Evolutionary conservation across 148 eudicot genomes (phyloP), one percentile per base, ranked within the genome.

Genomic region (Rhododendron griersonianum): DNA sequence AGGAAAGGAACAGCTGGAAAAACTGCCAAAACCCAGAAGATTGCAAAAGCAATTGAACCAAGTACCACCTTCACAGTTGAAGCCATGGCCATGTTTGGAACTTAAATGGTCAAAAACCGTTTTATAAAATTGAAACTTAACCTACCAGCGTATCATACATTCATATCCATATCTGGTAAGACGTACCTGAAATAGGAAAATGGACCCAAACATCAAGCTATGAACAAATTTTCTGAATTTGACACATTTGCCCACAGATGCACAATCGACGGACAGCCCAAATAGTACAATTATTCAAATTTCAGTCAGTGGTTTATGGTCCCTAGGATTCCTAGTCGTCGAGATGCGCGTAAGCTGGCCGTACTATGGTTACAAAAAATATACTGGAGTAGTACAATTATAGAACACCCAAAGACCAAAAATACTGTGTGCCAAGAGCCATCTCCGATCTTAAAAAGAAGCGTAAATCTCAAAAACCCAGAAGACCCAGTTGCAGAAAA

Each of bases 21-120:
- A 69, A 95, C 99, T n/a, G 98, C 98, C 65, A 95, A 77, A 41
- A 96, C 89, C 99, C 98, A 96, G 89, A 96, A 96, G 50, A 94
- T 45, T 35, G 90, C 94, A 86, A 96, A 96, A 73, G 99, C 95
- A 50, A 90, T 78, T 28, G 93, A 94, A 10, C 99, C 98, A 81
- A 96, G 87, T 87, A 93, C 87, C 89, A 95, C 88, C 87, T 93
- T 92, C 19, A 86, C 89, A 37, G 96, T 92, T n/a, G 95, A 84
- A 83, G 93, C 90, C 94, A 95, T 88, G 13, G 90, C 95, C 98
- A 95, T 94, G 57, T 86, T 75, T 21, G 69, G 19, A 37, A 81
- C 44, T 69, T 21, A n/a, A 44, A 55, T 67, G 16, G 28, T 71
- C 61, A 19, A 76, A 83, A 51, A 21, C n/a, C 57, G 23, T 84